Evolutionary conservation across 2,329 filamentous ascomycete species (phyloP), one percentile per base, ranked within the genome.

Genomic region (Fonsecaea multimorphosa): DNA sequence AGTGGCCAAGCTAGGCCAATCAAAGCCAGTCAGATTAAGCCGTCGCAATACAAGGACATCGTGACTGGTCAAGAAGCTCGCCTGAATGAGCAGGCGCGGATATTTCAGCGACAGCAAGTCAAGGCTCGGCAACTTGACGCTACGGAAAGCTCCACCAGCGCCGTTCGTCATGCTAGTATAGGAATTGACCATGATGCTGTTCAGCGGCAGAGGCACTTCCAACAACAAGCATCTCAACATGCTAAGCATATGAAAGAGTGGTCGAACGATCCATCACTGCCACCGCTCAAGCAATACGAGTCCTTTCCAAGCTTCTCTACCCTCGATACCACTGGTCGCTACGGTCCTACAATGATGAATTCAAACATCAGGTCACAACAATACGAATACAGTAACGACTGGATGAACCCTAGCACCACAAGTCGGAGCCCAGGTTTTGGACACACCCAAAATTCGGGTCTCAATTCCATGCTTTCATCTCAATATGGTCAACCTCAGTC

Each of bases 191-290:
- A 68, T 22, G 68, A 68, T 11, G 67, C 70, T 11, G 67, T 70
- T 11, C 67, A 71, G 38, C 64, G 70, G 55, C 71, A 72, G 58
- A 67, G 67, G 64, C 67, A 72, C 24, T 72, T 72, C 56, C 71
- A 72, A 58, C 64, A 63, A 27, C 64, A 69, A 46, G 71, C 67
- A 58, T 67, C 68, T 54, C 70, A 72, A 60, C 71, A 71, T 54
- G 70, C 71, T 51, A 68, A 69, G 29, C 69, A 68, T 38, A 70
- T 71, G 68, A 68, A 64, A 29, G 61, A 67, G 56, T 67, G 63
- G 63, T 71, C 70, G 1, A 67, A 68, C 24, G 67, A 69, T 65
- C 67, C 67, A 11, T 68, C 67, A 40, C 46, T 68, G n/a, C 65
- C 69, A 12, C 63, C 68, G 6, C 58, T 69, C 55, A 64, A 67